These are phyloP conservation scores for Colletotrichum destructivum DNA, from an alignment of 2,329 filamentous ascomycete species.

Conservation along the genomic window DNA sequence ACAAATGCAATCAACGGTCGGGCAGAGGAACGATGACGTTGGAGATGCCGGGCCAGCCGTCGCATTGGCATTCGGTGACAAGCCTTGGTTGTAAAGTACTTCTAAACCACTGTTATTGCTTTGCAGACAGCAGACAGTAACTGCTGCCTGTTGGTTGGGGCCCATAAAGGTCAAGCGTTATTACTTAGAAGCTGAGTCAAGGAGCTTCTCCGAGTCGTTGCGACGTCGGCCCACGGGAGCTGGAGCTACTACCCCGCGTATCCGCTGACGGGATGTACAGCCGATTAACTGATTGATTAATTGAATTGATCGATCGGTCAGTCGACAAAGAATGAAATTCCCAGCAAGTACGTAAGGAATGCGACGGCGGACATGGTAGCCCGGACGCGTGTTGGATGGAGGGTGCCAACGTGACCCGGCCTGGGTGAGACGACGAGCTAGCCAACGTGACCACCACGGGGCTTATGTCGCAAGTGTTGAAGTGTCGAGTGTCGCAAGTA, in stretches of 20 bases:
- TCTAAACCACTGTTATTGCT: background rate
- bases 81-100: background rate
- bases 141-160: no score
- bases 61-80: background rate
- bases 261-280: background rate
- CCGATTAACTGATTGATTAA: background rate
- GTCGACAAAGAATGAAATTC: background rate
- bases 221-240: background rate
- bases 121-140: no score
- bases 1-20: background rate
- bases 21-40: background rate
- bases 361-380: conserved; percentile 1
- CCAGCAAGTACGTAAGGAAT: background rate
- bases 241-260: conserved; percentile 17
- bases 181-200: background rate
- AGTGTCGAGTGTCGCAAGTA: background rate
- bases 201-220: conserved; percentile 13
- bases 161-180: no score
- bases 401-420: conserved; percentile 32
- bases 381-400: conserved; percentile 18
- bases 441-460: conserved; percentile 35
- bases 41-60: background rate
- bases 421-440: conserved; percentile 16
- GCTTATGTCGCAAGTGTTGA: background rate
- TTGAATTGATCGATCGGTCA: background rate